Evolutionary conservation across 1,284 basidiomycete species (phyloP), one percentile per base, ranked within the genome.

Genomic region (Agaricales sp.): DNA sequence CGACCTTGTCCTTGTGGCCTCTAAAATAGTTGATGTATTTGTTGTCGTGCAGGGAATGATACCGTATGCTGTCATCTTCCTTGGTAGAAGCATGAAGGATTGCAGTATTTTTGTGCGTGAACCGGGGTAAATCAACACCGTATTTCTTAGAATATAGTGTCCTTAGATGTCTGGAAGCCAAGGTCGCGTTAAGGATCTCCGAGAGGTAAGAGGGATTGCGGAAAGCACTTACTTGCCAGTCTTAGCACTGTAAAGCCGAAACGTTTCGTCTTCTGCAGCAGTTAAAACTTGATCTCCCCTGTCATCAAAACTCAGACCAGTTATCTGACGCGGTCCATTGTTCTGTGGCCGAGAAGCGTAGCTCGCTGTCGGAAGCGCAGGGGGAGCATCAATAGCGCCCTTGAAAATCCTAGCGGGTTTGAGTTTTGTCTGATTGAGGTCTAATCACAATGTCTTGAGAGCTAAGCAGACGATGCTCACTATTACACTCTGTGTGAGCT

Each of bases 21-120:
- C 83, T 87, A 71, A 95, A 98, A 67, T 99, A 99, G 56, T 89
- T 82, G 24, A 97, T 68, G 62, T 94, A 99, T 63, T 87, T 91
- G 73, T 97, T 97, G 73, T 96, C 92, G 66, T 97, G 91, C 51
- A 97, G 64, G 1, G 90, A 92, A 58, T 96, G 92, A 64, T 98
- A 97, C 20, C 96, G 83, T 53, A 99, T 80, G 1, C 90, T 92
- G 59, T 98, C 90, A 62, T 97, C 90, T 63, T 89, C 90, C 64
- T 96, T 97, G 3, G 94, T 98, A 1, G 91, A 94, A 1, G 95
- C 91, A 61, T 98, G 84, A 2, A 99, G 65, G 50, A 98, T 85
- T 3, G 85, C 80, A 0, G 82, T 82, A 52, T 78, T 82, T 58
- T 87, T 87, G 68, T 99, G 96, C 0, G 95, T 97, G 61, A 97